phyloP scores from a whole-genome alignment of 306 rosid species.

The Astragalus glycyphyllos region DNA sequence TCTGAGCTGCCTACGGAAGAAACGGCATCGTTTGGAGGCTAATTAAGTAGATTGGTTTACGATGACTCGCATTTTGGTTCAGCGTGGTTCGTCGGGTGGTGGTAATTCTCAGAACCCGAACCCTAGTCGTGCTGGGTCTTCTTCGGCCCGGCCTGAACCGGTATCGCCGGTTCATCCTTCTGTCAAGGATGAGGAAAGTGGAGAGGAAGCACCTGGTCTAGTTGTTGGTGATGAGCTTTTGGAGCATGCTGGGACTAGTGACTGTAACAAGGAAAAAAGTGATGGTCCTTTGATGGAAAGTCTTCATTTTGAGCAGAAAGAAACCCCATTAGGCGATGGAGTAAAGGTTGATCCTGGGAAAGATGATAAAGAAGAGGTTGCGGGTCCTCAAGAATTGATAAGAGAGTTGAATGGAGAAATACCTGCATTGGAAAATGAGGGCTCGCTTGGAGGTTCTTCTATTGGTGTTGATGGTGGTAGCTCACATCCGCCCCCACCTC shows the following conservation, averaged over 20 bases:
- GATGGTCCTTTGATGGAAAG: constrained; percentile 56
- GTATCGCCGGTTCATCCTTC: constrained; percentile 42
- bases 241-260: constrained; percentile 51
- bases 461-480: constrained; percentile 43
- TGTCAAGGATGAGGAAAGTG: constrained; percentile 69
- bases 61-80: constrained; percentile 87
- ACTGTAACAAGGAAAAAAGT: constrained; percentile 53
- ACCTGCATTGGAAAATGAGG: constrained; percentile 48
- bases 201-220: constrained; percentile 54
- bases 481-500: constrained; percentile 89
- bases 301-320: constrained; percentile 54
- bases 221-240: constrained; percentile 57
- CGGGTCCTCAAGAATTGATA: constrained; percentile 10
- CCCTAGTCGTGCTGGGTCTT: constrained; percentile 53
- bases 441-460: constrained; percentile 43
- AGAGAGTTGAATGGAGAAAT: constrained; percentile 49
- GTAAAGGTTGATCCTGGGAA: constrained; percentile 50
- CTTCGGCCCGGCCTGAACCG: constrained; percentile 60
- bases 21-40: constrained; percentile 15
- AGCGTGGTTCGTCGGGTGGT: constrained; percentile 66
- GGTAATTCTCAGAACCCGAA: constrained; percentile 66
- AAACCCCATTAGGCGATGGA: constrained; percentile 42
- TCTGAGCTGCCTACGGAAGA: constrained; percentile 35
- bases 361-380: constrained; percentile 51
- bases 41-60: constrained; percentile 5